Percentiles rank a stretch among this genome's conserved stretches.
These are phyloP conservation scores for Camellia oleifera DNA, from an alignment of 179 eudicot genomes.

Conservation along the genomic window DNA sequence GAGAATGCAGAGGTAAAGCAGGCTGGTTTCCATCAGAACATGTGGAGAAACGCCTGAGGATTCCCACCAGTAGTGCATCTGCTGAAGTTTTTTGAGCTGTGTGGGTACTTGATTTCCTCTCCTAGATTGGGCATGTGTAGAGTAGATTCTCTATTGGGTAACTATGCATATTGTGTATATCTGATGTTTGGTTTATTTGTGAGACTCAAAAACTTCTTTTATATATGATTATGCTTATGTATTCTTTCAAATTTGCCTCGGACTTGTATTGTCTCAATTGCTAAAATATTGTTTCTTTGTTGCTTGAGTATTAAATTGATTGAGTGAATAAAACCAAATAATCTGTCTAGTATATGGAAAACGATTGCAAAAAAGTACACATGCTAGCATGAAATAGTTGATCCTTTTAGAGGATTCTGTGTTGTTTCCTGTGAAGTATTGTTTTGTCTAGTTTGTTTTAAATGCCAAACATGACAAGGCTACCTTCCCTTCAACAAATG, in stretches of 20 bases:
- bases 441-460: neutral
- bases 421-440: neutral
- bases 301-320: neutral
- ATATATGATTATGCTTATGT: neutral
- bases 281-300: neutral
- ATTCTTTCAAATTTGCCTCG: neutral
- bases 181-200: neutral
- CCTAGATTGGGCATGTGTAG: neutral
- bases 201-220: neutral
- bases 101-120: conserved; percentile 5
- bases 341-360: neutral
- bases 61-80: conserved; percentile 54
- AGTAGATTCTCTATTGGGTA: neutral
- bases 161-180: neutral
- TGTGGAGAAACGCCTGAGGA: conserved; percentile 69
- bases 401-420: neutral
- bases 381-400: neutral
- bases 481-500: no score
- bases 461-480: neutral
- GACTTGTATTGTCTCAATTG: neutral
- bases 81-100: conserved; percentile 46
- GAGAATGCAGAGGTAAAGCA: conserved; percentile 86
- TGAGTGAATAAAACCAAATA: neutral
- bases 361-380: neutral
- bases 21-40: conserved; percentile 94